Conservation (phyloP, 2,329 filamentous ascomycete species). For the Geosmithia morbida region DNA sequence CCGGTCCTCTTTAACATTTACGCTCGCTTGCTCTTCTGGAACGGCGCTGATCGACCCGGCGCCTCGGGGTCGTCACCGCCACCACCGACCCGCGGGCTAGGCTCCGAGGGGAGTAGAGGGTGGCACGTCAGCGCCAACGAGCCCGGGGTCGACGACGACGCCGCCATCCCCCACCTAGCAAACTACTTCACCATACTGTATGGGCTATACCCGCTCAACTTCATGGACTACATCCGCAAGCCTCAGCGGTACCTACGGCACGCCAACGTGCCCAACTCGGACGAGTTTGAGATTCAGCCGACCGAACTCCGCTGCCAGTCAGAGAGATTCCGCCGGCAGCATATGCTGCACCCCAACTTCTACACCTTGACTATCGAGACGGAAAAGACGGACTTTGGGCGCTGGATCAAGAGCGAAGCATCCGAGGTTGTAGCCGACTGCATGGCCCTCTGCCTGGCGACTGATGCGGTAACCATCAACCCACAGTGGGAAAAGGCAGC, state of each 20-base stretch:
- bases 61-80: constrained; percentile 18
- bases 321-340: constrained; percentile 57
- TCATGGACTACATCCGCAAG: constrained; percentile 75
- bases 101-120: constrained; percentile 14
- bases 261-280: constrained; percentile 52
- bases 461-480: background rate
- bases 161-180: constrained; percentile 50
- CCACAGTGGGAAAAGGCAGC: background rate
- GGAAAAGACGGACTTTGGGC: constrained; percentile 59
- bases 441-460: constrained; percentile 44
- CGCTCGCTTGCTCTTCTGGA: constrained; percentile 67
- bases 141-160: constrained; percentile 42
- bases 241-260: constrained; percentile 66
- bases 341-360: constrained; percentile 74
- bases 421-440: constrained; percentile 71
- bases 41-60: constrained; percentile 27
- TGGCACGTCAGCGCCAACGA: constrained; percentile 55
- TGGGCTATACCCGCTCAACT: constrained; percentile 72
- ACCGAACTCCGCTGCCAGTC: constrained; percentile 63
- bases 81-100: constrained; percentile 3
- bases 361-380: constrained; percentile 67
- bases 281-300: constrained; percentile 66
- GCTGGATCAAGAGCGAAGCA: constrained; percentile 68
- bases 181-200: constrained; percentile 75
- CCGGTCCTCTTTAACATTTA: constrained; percentile 72